phyloP scores from a whole-genome alignment of 345 rosid genomes.

The Populus tremula region DNA sequence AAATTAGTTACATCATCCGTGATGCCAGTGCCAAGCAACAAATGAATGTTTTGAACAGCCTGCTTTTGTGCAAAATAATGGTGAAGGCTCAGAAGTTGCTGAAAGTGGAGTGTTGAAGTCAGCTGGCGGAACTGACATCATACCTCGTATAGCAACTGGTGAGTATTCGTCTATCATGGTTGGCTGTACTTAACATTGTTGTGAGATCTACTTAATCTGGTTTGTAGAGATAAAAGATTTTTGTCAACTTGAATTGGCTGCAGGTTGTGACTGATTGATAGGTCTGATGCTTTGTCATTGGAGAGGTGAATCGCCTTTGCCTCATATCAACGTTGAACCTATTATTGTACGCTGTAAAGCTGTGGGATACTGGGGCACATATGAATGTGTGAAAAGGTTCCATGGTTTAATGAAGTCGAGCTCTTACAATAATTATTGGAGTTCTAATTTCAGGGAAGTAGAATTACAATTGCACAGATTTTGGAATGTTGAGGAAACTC shows the following conservation, averaged over 20 bases:
- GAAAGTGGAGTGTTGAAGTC: constrained; percentile 21
- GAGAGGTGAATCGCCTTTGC: constrained; percentile 7
- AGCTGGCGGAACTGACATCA: constrained; percentile 21
- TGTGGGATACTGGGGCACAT: neutral
- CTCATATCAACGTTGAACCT: neutral
- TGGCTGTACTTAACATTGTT: neutral
- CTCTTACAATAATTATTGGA: constrained; percentile 7
- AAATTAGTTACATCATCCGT: constrained; percentile 1
- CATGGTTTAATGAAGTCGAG: constrained; percentile 2
- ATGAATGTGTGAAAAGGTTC: neutral
- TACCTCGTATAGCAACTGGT: constrained; percentile 17
- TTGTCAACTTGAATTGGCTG: constrained; percentile 13
- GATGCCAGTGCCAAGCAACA: constrained; percentile 30
- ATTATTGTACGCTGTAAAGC: neutral
- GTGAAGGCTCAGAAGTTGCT: constrained; percentile 24
- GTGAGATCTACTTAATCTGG: neutral
- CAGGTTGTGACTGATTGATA: constrained; percentile 27
- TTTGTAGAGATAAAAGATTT: neutral
- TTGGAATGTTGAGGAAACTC: constrained; percentile 25
- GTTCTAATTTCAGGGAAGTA: constrained; percentile 9
- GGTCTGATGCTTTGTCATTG: constrained; percentile 4
- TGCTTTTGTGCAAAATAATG: constrained; percentile 23
- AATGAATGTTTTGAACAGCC: constrained; percentile 27
- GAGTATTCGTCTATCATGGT: neutral
- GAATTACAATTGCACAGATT: constrained; percentile 19